Percentiles rank a stretch among this genome's conserved stretches.
Evolutionary conservation across 108 stramenopile genomes (phyloP).

Genomic region (Cylindrotheca closterium): DNA sequence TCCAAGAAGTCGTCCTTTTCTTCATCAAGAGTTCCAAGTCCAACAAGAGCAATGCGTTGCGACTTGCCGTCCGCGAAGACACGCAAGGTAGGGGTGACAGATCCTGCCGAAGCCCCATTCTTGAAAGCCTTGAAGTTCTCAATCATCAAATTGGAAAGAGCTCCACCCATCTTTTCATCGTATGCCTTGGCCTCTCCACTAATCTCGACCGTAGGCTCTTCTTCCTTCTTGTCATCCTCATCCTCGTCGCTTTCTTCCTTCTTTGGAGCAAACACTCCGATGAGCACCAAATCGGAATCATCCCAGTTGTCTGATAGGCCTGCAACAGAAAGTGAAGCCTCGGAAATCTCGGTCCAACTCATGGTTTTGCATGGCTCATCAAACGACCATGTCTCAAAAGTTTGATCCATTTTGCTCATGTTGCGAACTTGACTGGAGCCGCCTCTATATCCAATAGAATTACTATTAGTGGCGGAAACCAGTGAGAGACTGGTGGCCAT

Average conservation of each 20-base stretch:
- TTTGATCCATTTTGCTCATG: constrained; percentile 43
- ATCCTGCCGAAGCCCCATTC: constrained; percentile 72
- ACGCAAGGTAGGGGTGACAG: constrained; percentile 62
- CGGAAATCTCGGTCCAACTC: constrained; percentile 61
- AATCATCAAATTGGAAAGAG: constrained; percentile 55
- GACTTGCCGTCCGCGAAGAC: constrained; percentile 33
- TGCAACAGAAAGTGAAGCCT: constrained; percentile 27
- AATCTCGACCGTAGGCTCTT: constrained; percentile 43
- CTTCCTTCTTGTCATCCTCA: constrained; percentile 46
- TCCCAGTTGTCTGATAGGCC: constrained; percentile 16
- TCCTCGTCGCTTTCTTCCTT: constrained; percentile 38
- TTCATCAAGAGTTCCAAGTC: constrained; percentile 54
- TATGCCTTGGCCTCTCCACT: constrained; percentile 56
- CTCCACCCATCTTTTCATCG: constrained; percentile 66
- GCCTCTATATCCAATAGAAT: neutral
- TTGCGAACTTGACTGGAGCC: neutral
- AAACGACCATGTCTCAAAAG: constrained; percentile 82
- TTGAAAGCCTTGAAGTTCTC: constrained; percentile 82
- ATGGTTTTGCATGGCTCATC: constrained; percentile 74
- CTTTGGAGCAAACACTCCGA: constrained; percentile 71
- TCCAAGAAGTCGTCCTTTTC: constrained; percentile 29
- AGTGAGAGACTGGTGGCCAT: neutral
- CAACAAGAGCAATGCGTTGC: constrained; percentile 63
- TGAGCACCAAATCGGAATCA: constrained; percentile 66
- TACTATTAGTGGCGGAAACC: neutral